Evolutionary conservation across 2,329 filamentous ascomycete genomes (phyloP).

Genomic region (Diaporthe nobilis): DNA sequence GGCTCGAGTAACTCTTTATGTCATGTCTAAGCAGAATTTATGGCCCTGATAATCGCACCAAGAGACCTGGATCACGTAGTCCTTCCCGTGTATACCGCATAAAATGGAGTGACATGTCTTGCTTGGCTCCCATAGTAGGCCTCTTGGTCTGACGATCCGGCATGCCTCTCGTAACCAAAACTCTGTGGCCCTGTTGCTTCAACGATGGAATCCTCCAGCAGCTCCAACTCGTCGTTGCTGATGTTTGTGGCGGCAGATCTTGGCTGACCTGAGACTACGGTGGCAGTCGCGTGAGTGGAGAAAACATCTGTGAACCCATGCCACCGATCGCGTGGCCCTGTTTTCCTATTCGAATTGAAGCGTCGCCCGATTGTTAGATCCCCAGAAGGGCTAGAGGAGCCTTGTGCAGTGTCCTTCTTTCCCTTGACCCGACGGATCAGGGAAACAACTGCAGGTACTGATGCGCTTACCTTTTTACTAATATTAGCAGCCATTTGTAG

Average conservation of each 20-base stretch:
- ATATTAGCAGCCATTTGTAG: neutral
- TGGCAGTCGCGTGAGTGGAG: neutral
- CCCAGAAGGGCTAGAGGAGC: neutral
- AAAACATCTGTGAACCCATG: neutral
- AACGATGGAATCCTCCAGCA: neutral
- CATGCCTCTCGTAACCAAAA: neutral
- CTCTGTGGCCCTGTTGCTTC: neutral
- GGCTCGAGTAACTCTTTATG: no score
- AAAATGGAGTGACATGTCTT: neutral
- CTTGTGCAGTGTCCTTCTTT: neutral
- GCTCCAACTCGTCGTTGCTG: slow-evolving; percentile 9
- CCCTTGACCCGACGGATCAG: neutral
- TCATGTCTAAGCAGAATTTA: no score
- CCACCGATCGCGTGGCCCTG: neutral
- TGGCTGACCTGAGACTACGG: neutral
- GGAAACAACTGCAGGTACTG: neutral
- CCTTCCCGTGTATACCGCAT: neutral
- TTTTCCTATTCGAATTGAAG: neutral
- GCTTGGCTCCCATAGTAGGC: no score
- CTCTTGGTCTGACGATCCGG: neutral
- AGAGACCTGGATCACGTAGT: neutral
- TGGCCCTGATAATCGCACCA: no score
- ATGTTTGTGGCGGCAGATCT: neutral
- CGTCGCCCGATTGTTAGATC: neutral
- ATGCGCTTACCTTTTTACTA: neutral